Percentiles rank a stretch among this genome's conserved stretches.
Conservation (phyloP, 2,329 filamentous ascomycete species). For the Cordyceps militaris region DNA sequence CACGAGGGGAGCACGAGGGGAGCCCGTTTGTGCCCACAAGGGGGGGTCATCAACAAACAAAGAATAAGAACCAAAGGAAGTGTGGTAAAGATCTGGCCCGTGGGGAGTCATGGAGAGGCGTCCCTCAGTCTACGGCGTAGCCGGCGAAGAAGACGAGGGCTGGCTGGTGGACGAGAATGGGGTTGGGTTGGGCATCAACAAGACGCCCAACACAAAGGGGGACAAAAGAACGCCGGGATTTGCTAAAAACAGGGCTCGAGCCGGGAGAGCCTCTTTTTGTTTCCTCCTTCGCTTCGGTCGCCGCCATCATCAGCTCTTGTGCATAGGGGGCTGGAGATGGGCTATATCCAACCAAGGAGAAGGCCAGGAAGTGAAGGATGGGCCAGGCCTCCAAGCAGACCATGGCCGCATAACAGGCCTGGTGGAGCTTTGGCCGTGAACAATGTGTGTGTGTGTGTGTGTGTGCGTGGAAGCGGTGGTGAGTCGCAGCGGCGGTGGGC, state of each 20-base stretch:
- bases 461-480: neutral
- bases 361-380: neutral
- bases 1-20: too few relatives aligned
- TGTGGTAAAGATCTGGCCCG: neutral
- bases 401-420: slow-evolving; percentile 8
- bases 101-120: neutral
- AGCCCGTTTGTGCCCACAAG: too few relatives aligned
- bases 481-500: neutral
- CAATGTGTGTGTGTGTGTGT: neutral
- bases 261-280: neutral
- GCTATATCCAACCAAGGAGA: neutral
- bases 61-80: neutral
- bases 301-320: too few relatives aligned
- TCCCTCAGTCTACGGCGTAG: neutral
- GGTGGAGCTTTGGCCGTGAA: neutral
- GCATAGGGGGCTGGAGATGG: neutral
- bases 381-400: neutral
- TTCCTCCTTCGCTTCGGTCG: too few relatives aligned
- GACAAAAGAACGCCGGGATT: neutral
- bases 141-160: neutral
- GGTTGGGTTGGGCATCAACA: neutral
- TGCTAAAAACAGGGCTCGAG: neutral
- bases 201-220: neutral
- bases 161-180: neutral
- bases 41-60: too few relatives aligned